phyloP scores from a whole-genome alignment of 257 asterid genomes.

The Linaria vulgaris region DNA sequence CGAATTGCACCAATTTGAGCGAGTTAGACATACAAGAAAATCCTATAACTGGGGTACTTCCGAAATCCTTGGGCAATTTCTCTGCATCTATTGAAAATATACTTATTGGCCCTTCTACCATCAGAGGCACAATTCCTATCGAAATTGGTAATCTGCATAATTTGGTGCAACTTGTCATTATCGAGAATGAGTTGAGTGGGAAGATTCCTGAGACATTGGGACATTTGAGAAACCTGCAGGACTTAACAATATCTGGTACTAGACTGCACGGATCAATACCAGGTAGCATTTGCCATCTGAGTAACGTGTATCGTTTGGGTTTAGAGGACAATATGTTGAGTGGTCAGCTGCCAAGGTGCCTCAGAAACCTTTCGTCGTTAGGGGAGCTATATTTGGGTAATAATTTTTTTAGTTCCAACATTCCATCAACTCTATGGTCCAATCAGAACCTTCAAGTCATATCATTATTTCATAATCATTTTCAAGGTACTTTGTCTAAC shows the following conservation, averaged over 20 bases:
- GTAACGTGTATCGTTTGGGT: neutral
- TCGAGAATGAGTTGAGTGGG: constrained; percentile 13
- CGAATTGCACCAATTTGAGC: constrained; percentile 11
- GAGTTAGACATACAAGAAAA: neutral
- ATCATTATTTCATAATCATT: no score
- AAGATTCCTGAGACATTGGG: constrained; percentile 20
- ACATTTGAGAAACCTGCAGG: constrained; percentile 19
- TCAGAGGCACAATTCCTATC: constrained; percentile 28
- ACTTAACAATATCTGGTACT: neutral
- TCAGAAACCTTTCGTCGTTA: constrained; percentile 17
- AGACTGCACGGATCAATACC: constrained; percentile 22
- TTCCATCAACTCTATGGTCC: constrained; percentile 28
- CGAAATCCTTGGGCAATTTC: constrained; percentile 22
- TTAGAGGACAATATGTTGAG: constrained; percentile 9
- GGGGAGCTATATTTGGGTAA: constrained; percentile 11
- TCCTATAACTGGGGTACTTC: no score
- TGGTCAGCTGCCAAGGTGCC: constrained; percentile 21
- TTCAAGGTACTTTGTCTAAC: no score
- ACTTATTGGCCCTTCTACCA: neutral
- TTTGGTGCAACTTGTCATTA: neutral
- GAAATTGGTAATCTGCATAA: no score
- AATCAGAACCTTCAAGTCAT: neutral
- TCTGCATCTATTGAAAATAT: constrained; percentile 14
- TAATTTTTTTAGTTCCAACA: constrained; percentile 9
- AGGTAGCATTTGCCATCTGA: constrained; percentile 13